Conservation (phyloP, 23 red algal genomes). For the Cyanidioschyzon merolae region DNA sequence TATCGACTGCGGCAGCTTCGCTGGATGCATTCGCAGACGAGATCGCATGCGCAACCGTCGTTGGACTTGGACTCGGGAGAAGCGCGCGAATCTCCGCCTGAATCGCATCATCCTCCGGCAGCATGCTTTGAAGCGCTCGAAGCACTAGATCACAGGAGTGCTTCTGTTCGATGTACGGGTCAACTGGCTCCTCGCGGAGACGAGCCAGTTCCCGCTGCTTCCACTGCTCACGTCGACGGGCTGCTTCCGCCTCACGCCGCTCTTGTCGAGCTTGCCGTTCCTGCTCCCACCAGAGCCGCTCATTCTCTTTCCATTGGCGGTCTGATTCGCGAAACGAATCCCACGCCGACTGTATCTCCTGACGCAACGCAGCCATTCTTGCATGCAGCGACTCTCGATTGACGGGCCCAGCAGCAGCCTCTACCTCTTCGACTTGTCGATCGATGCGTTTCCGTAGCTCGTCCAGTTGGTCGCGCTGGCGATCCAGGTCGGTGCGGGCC, state of each 20-base stretch:
- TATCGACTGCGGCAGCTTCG: neutral
- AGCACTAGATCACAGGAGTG: neutral
- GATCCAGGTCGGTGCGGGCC: neutral
- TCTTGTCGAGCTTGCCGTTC: conserved; percentile 8
- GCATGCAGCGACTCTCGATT: neutral
- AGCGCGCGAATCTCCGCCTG: neutral
- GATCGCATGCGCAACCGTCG: neutral
- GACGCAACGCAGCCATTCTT: neutral
- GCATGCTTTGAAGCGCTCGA: neutral
- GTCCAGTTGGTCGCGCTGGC: neutral
- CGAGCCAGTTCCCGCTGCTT: neutral
- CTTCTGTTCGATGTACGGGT: neutral
- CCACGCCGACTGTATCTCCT: neutral
- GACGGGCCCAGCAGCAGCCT: neutral
- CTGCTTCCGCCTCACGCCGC: conserved; percentile 4
- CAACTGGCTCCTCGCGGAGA: neutral
- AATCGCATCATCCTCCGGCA: neutral
- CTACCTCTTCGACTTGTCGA: neutral
- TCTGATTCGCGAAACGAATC: neutral
- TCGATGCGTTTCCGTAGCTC: neutral
- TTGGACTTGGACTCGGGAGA: neutral
- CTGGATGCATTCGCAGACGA: neutral
- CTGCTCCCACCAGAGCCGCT: conserved; percentile 13
- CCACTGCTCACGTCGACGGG: neutral
- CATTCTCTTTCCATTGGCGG: conserved; percentile 6